Conservation (phyloP, 192 early-diverging fungal genomes). For the Fimicolochytrium jonesii region DNA sequence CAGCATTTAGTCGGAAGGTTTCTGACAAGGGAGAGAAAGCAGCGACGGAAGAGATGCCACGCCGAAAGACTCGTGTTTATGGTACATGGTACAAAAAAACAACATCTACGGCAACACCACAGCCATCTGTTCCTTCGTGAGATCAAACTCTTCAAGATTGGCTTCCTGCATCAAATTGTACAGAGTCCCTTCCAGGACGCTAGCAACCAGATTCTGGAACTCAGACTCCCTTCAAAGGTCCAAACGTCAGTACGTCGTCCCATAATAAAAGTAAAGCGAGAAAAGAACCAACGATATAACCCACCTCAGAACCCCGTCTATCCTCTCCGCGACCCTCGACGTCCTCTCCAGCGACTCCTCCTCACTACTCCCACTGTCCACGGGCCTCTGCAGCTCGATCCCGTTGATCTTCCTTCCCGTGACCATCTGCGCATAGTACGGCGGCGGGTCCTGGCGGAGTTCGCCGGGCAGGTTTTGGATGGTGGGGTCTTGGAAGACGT, state of each 20-base stretch:
- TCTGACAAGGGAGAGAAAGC: too few species aligned
- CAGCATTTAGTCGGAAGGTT: too few species aligned
- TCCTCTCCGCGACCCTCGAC: not conserved
- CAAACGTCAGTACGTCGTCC: too few species aligned
- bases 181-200: conserved; percentile 46
- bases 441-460: conserved; percentile 13
- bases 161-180: conserved; percentile 55
- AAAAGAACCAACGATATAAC: too few species aligned
- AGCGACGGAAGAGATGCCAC: too few species aligned
- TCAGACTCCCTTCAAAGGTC: too few species aligned
- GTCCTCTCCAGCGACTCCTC: not conserved
- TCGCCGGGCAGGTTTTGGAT: conserved; percentile 21
- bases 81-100: not conserved
- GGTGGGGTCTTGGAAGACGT: conserved; percentile 38
- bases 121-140: conserved; percentile 39
- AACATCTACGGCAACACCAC: conserved; percentile 2
- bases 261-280: too few species aligned
- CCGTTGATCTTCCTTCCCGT: conserved; percentile 7
- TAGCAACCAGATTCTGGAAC: conserved; percentile 45
- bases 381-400: conserved; percentile 6
- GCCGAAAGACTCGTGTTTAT: not conserved
- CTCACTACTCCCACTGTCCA: not conserved
- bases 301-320: not conserved
- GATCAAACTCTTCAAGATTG: conserved; percentile 45
- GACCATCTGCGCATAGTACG: conserved; percentile 36